Evolutionary conservation across 2,329 filamentous ascomycete species (phyloP).

Genomic region (Aspergillus sp.): DNA sequence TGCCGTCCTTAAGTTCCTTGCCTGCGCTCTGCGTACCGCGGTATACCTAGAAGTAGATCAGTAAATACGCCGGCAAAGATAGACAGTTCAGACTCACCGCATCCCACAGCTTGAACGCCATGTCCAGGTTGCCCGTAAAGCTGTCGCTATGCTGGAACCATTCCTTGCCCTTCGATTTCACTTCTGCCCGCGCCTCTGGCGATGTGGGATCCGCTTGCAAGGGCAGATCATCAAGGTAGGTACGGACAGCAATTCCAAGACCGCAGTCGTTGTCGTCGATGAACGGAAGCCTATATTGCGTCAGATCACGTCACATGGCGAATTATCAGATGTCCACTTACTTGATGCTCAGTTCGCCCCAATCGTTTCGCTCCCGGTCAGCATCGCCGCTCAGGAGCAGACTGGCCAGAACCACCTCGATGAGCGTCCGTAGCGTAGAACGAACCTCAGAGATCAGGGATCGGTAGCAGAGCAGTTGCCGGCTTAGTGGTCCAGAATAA

Average conservation of each 20-base stretch:
- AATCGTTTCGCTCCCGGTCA: slow-evolving; percentile 67
- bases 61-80: neutral
- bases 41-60: slow-evolving; percentile 51
- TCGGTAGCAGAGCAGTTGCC: slow-evolving; percentile 83
- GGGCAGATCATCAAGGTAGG: slow-evolving; percentile 56
- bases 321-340: slow-evolving; percentile 45
- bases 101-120: slow-evolving; percentile 66
- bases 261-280: slow-evolving; percentile 50
- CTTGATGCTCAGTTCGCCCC: slow-evolving; percentile 71
- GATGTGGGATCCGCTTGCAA: slow-evolving; percentile 58
- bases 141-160: slow-evolving; percentile 65
- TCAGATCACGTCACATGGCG: slow-evolving; percentile 1
- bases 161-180: slow-evolving; percentile 56
- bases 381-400: slow-evolving; percentile 81
- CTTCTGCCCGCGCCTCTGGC: slow-evolving; percentile 51
- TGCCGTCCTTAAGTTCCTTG: slow-evolving; percentile 54
- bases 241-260: slow-evolving; percentile 51
- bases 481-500: slow-evolving; percentile 91
- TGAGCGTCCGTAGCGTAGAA: slow-evolving; percentile 74
- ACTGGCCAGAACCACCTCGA: slow-evolving; percentile 78
- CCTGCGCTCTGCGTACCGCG: slow-evolving; percentile 59
- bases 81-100: slow-evolving; percentile 51
- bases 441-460: slow-evolving; percentile 80
- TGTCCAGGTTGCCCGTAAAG: slow-evolving; percentile 59
- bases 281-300: slow-evolving; percentile 43